Percentiles rank a stretch among this genome's conserved stretches.
These are phyloP conservation scores for Didymella lethalis DNA, from an alignment of 2,329 filamentous ascomycete genomes.

Conservation along the genomic window DNA sequence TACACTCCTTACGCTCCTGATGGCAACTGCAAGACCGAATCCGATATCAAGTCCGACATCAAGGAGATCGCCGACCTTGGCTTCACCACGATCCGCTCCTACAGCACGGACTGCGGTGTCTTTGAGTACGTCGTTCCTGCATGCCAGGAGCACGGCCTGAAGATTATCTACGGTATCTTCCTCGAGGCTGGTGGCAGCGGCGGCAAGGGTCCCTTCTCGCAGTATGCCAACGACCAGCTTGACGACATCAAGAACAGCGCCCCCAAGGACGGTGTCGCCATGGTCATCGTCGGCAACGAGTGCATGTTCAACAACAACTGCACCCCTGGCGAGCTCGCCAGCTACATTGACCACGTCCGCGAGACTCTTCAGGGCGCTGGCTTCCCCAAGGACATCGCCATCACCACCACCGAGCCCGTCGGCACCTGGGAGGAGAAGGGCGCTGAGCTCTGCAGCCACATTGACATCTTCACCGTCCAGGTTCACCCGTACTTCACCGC, in stretches of 20 bases:
- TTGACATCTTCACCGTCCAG: conserved; percentile 86
- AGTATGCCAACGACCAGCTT: conserved; percentile 76
- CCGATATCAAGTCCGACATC: conserved; percentile 53
- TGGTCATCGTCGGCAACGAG: conserved; percentile 92
- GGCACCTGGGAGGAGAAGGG: conserved; percentile 74
- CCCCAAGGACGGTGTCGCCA: conserved; percentile 74
- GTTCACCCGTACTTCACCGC: conserved; percentile 95
- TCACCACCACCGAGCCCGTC: conserved; percentile 88
- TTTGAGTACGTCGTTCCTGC: conserved; percentile 78
- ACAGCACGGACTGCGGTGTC: conserved; percentile 89
- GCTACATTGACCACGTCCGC: conserved; percentile 75
- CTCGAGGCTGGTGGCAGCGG: conserved; percentile 67
- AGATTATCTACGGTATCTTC: conserved; percentile 88
- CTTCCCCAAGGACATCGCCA: conserved; percentile 69
- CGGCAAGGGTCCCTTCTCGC: conserved; percentile 51
- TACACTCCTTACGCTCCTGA: conserved; percentile 57
- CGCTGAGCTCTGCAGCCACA: conserved; percentile 69
- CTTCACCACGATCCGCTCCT: conserved; percentile 77
- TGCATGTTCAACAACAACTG: conserved; percentile 78
- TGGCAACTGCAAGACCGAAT: conserved; percentile 54
- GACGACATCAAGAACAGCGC: conserved; percentile 73
- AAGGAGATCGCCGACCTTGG: conserved; percentile 54
- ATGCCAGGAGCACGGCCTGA: conserved; percentile 70
- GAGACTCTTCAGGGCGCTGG: conserved; percentile 66
- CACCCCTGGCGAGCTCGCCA: conserved; percentile 68